These are phyloP conservation scores for Paradendryphiella salina DNA, from an alignment of 2,329 filamentous ascomycete genomes.

Conservation along the genomic window DNA sequence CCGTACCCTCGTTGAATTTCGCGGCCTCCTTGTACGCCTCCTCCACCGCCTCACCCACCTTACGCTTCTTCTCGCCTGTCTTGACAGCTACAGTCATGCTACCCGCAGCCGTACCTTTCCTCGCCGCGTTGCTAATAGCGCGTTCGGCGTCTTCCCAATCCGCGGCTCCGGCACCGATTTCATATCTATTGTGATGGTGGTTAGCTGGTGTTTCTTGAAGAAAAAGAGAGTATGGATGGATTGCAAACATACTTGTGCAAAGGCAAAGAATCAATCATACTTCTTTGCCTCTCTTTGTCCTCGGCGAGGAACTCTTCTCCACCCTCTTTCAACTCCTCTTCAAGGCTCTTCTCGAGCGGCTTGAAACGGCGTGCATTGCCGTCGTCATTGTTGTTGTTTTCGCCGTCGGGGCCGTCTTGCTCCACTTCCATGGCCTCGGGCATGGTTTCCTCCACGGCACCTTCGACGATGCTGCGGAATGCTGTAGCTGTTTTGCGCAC, in stretches of 20 bases:
- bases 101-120: constrained; percentile 52
- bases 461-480: constrained; percentile 74
- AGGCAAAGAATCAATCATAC: constrained; percentile 86
- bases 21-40: constrained; percentile 51
- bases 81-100: constrained; percentile 78
- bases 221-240: background rate
- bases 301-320: constrained; percentile 71
- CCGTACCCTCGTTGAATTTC: constrained; percentile 41
- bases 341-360: constrained; percentile 70
- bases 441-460: constrained; percentile 59
- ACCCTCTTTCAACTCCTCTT: constrained; percentile 83
- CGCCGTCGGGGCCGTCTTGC: constrained; percentile 58
- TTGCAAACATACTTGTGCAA: constrained; percentile 71
- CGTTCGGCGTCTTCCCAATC: constrained; percentile 71
- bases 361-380: constrained; percentile 63
- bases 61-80: constrained; percentile 74
- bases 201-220: constrained; percentile 7
- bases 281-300: constrained; percentile 77
- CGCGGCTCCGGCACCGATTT: constrained; percentile 53
- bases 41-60: constrained; percentile 62
- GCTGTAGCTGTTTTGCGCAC: constrained; percentile 81
- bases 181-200: constrained; percentile 40
- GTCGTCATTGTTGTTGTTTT: constrained; percentile 24
- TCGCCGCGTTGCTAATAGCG: constrained; percentile 62
- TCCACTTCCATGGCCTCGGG: constrained; percentile 50